Percentiles rank a stretch among this genome's conserved stretches.
These are phyloP conservation scores for Neurospora sp. DNA, from an alignment of 495 filamentous ascomycete species.

Conservation along the genomic window DNA sequence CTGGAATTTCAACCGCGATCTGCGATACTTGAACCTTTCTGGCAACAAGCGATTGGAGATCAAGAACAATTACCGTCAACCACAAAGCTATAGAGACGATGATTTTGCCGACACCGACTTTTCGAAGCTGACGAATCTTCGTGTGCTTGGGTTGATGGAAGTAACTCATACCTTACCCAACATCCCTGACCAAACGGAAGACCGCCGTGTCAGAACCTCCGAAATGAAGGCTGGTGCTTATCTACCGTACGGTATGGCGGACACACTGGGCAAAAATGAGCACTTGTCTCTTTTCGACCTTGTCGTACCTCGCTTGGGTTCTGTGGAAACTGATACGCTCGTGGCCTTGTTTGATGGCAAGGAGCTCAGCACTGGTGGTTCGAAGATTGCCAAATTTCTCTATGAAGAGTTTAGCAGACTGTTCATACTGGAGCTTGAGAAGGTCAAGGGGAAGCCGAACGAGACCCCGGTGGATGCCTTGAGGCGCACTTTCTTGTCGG, in stretches of 20 bases:
- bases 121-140: conserved; percentile 70
- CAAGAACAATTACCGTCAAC: conserved; percentile 36
- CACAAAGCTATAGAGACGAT: conserved; percentile 48
- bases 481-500: conserved; percentile 69
- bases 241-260: conserved; percentile 94
- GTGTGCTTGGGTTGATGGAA: conserved; percentile 93
- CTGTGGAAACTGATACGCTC: conserved; percentile 82
- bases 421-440: conserved; percentile 73
- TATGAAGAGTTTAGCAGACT: conserved; percentile 87
- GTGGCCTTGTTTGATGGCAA: conserved; percentile 95
- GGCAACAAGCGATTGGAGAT: conserved; percentile 97
- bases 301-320: conserved; percentile 85
- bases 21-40: conserved; percentile 92
- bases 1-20: conserved; percentile 94
- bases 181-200: conserved; percentile 89
- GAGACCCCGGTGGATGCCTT: conserved; percentile 79
- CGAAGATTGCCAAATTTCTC: conserved; percentile 89
- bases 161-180: conserved; percentile 82
- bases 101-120: conserved; percentile 75
- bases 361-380: conserved; percentile 71
- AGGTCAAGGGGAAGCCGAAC: conserved; percentile 39
- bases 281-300: conserved; percentile 97
- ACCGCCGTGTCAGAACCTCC: conserved; percentile 91
- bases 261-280: conserved; percentile 85
- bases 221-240: conserved; percentile 69